Base-by-base conservation (phyloP, 208 protist species). In the Acanthamoeba royreba region DNA sequence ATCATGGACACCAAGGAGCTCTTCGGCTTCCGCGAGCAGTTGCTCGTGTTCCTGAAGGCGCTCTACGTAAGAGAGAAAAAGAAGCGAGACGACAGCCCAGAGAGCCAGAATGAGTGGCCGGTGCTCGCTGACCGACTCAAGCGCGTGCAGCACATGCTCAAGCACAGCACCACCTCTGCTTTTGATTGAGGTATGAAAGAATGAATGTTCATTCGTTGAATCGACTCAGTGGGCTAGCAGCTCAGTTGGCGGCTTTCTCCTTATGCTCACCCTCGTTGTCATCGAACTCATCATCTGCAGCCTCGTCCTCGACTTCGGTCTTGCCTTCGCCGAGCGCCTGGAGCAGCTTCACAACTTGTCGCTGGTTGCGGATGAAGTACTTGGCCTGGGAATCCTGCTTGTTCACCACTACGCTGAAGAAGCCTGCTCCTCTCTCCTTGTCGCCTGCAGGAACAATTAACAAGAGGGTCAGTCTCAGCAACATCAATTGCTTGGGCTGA, bases 321-420 rank as follows among this genome's bases (percentile, higher is more conserved):
- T 85, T 85, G 43, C 74, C 74, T 45, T 85, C 74, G 38, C 74
- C 74, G 28, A 85, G 74, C 28, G 74, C 74, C 74, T 85, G 74
- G 43, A 90, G 53, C 49, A 90, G 53, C 83, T 58, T 69, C 33
- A 90, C 33, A 25, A 69, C 83, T 42, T 90, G 83, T 3, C 53
- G 28, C 83, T 90, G 83, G 83, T 90, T 90, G 49, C 52, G 83
- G 83, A 90, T 66, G 38, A 90, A 90, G 83, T 90, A 90, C 83
- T 90, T 90, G 83, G 83, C 83, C 53, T 90, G 83, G 17, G 83
- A 90, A 52, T 90, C 83, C 53, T 90, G 83, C 8, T 35, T 61
- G 83, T 90, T 90, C 35, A 90, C 83, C 83, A 90, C 83, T 45
- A 45, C 58, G 52, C 52, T 90, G 83, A 90, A 90, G 83, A 55